phyloP scores from a whole-genome alignment of 768 basidiomycete genomes.

The Boletus insuetus region DNA sequence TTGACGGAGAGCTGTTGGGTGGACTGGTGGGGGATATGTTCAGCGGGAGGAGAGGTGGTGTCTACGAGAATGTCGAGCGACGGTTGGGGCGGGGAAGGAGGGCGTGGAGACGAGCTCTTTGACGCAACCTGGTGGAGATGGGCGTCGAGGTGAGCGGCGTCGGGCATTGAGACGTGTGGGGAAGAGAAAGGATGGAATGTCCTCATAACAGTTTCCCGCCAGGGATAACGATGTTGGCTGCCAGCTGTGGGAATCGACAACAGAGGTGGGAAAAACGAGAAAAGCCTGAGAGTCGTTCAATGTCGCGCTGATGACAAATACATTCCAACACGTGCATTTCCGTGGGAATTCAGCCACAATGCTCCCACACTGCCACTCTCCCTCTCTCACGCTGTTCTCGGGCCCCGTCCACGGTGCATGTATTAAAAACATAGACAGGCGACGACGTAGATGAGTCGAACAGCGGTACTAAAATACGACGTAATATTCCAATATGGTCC shows the following conservation, averaged over 20 bases:
- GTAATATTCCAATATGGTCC: constrained; percentile 18
- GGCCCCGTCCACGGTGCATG: neutral
- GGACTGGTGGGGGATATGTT: constrained; percentile 33
- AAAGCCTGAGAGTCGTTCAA: constrained; percentile 29
- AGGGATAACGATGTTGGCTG: constrained; percentile 36
- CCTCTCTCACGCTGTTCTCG: neutral
- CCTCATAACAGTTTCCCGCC: constrained; percentile 44
- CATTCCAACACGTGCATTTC: constrained; percentile 28
- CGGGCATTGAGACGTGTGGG: constrained; percentile 41
- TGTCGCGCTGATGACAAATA: constrained; percentile 4
- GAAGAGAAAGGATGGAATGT: constrained; percentile 43
- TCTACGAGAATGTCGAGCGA: constrained; percentile 40
- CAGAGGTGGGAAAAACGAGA: constrained; percentile 46
- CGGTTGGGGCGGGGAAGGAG: constrained; percentile 40
- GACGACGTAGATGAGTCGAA: constrained; percentile 7
- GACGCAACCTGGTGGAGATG: constrained; percentile 31
- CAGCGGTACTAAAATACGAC: constrained; percentile 16
- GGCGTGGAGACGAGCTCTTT: constrained; percentile 48
- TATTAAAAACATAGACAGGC: constrained; percentile 14
- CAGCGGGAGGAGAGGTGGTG: constrained; percentile 24
- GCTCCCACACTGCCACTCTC: constrained; percentile 7
- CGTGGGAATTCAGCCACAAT: constrained; percentile 31
- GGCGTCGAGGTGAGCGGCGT: constrained; percentile 34
- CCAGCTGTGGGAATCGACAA: constrained; percentile 45
- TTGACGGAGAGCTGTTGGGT: constrained; percentile 31